Evolutionary conservation across 2,329 filamentous ascomycete species (phyloP).

Genomic region (Talaromyces piceae): DNA sequence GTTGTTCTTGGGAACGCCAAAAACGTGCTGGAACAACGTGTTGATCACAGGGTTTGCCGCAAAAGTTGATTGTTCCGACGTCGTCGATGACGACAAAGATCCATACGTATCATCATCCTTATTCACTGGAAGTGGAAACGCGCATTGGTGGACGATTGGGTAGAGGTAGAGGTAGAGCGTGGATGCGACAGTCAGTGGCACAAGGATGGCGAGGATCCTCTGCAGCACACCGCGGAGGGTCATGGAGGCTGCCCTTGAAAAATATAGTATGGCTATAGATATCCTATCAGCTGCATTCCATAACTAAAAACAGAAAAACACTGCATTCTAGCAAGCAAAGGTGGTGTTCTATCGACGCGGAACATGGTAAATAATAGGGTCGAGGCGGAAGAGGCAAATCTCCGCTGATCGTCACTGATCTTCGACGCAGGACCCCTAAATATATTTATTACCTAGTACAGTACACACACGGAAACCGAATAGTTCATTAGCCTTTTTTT

Average conservation of each 20-base stretch:
- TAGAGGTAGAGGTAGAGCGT: conserved; percentile 83
- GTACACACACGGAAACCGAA: too few species aligned
- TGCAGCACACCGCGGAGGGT: conserved; percentile 41
- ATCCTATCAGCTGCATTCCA: neutral
- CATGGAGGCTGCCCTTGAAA: conserved; percentile 33
- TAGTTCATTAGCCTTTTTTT: too few species aligned
- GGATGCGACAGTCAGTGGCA: conserved; percentile 61
- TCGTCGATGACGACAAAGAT: conserved; percentile 2
- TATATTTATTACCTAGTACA: too few species aligned
- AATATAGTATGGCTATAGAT: neutral
- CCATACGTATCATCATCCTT: conserved; percentile 6
- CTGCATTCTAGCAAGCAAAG: neutral
- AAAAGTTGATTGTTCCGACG: too few species aligned
- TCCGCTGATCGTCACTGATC: too few species aligned
- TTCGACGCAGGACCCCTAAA: too few species aligned
- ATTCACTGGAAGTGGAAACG: conserved; percentile 55
- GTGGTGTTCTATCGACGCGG: neutral
- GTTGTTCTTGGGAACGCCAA: neutral
- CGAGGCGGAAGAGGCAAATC: too few species aligned
- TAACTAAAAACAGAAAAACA: neutral
- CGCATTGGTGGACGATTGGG: conserved; percentile 70
- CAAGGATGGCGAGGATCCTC: conserved; percentile 41
- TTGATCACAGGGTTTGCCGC: conserved; percentile 21
- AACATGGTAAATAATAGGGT: neutral
- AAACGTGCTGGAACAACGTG: conserved; percentile 32